Evolutionary conservation across 2,329 filamentous ascomycete genomes (phyloP).

Genomic region (Chalaropsis ovoidea): DNA sequence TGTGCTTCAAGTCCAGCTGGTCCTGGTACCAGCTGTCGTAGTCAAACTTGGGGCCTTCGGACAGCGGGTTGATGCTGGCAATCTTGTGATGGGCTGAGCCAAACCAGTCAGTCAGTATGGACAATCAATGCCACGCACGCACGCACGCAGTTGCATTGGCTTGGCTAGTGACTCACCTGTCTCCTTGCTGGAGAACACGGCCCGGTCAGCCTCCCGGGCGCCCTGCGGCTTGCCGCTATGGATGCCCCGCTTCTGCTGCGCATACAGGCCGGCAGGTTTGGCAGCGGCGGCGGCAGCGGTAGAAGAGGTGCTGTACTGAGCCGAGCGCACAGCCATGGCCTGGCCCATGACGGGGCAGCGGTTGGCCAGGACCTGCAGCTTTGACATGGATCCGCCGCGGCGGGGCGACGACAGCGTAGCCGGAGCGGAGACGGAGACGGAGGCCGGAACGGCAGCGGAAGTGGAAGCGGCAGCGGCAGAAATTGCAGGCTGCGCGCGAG

Average conservation of each 20-base stretch:
- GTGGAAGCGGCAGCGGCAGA: slow-evolving; percentile 35
- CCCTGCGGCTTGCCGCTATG: slow-evolving; percentile 20
- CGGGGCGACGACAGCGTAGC: slow-evolving; percentile 42
- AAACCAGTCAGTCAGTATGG: not conserved
- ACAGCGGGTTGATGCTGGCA: slow-evolving; percentile 28
- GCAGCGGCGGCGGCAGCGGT: slow-evolving; percentile 37
- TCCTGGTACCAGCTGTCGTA: slow-evolving; percentile 81
- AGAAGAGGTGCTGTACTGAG: slow-evolving; percentile 41
- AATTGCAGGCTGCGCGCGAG: slow-evolving; percentile 41
- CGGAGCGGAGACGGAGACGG: slow-evolving; percentile 32
- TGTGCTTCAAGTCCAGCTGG: slow-evolving; percentile 96
- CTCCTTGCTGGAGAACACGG: slow-evolving; percentile 24
- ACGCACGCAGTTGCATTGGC: not conserved
- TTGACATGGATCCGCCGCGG: slow-evolving; percentile 89
- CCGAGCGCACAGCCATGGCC: slow-evolving; percentile 78
- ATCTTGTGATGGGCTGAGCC: slow-evolving; percentile 22
- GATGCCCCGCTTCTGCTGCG: slow-evolving; percentile 18
- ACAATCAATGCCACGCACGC: not conserved
- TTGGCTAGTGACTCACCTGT: slow-evolving; percentile 18
- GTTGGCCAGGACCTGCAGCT: slow-evolving; percentile 84
- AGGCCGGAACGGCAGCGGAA: slow-evolving; percentile 30
- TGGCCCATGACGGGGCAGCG: slow-evolving; percentile 99
- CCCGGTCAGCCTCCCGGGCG: slow-evolving; percentile 24
- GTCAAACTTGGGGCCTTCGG: slow-evolving; percentile 56
- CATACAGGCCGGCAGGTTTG: slow-evolving; percentile 15